Evolutionary conservation across 192 early-diverging fungal genomes (phyloP).

Genomic region (Backusella morwellensis): DNA sequence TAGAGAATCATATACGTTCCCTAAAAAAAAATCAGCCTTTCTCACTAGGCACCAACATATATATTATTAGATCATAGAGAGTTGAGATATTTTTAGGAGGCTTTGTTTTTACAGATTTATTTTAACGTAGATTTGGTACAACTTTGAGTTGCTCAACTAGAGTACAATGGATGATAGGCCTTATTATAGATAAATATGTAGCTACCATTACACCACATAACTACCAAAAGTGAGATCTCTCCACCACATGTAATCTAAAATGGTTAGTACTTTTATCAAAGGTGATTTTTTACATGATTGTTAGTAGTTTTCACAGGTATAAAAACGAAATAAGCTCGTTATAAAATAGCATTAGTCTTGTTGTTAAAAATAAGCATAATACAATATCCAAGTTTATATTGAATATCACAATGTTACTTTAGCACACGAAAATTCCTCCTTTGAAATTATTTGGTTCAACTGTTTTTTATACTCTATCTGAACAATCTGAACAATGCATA

Average conservation of each 20-base stretch:
- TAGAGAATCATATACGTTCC: background rate
- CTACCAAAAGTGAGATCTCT: background rate
- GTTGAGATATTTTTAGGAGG: background rate
- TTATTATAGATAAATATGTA: background rate
- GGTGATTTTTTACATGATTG: background rate
- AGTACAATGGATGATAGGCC: background rate
- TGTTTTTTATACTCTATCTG: background rate
- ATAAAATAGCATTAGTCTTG: background rate
- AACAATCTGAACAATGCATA: conserved; percentile 6
- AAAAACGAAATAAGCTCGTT: background rate
- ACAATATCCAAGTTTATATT: background rate
- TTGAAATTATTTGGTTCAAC: background rate
- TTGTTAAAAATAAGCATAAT: background rate
- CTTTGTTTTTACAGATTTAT: background rate
- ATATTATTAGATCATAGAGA: background rate
- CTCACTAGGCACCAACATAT: background rate
- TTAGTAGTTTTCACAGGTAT: background rate
- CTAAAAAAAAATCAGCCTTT: background rate
- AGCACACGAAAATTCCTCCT: background rate
- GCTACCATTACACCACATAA: background rate
- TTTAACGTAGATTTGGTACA: background rate
- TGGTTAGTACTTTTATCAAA: background rate
- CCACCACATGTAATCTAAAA: background rate
- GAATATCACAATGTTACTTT: background rate
- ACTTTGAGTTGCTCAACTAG: background rate